These are phyloP conservation scores for Phaeotremella fagi DNA, from an alignment of 768 basidiomycete genomes.

Conservation along the genomic window DNA sequence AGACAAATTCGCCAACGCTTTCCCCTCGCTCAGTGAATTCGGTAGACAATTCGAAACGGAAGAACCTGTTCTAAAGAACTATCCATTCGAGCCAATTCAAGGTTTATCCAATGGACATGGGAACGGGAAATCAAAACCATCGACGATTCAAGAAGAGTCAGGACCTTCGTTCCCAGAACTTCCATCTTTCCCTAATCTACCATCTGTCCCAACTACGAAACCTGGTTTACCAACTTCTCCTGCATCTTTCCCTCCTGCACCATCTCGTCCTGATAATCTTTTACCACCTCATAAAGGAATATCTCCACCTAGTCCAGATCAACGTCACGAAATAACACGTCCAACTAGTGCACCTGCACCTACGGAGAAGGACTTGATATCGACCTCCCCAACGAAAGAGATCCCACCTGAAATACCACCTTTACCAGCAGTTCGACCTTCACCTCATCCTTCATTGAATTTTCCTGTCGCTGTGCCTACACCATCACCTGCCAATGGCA, in stretches of 20 bases:
- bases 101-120: constrained; percentile 11
- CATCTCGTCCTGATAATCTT: constrained; percentile 12
- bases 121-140: constrained; percentile 3
- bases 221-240: too few relatives aligned
- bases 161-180: constrained; percentile 28
- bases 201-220: constrained; percentile 28
- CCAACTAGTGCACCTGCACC: constrained; percentile 9
- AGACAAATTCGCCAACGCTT: constrained; percentile 40
- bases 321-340: constrained; percentile 7
- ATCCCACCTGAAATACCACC: constrained; percentile 1
- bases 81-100: not conserved
- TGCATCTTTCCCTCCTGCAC: constrained; percentile 23
- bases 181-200: constrained; percentile 23
- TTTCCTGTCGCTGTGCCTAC: constrained; percentile 29
- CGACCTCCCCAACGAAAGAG: constrained; percentile 5
- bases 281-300: constrained; percentile 4
- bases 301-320: constrained; percentile 15
- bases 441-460: not conserved
- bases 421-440: not conserved
- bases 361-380: not conserved
- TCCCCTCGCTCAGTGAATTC: constrained; percentile 45
- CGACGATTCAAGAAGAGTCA: constrained; percentile 14
- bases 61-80: not conserved
- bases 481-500: constrained; percentile 15
- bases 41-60: constrained; percentile 34